A percentile compares a stretch with the other conserved stretches of the same genome.
These are phyloP conservation scores for Trametes sanguinea DNA, from an alignment of 768 basidiomycete species.

Conservation along the genomic window DNA sequence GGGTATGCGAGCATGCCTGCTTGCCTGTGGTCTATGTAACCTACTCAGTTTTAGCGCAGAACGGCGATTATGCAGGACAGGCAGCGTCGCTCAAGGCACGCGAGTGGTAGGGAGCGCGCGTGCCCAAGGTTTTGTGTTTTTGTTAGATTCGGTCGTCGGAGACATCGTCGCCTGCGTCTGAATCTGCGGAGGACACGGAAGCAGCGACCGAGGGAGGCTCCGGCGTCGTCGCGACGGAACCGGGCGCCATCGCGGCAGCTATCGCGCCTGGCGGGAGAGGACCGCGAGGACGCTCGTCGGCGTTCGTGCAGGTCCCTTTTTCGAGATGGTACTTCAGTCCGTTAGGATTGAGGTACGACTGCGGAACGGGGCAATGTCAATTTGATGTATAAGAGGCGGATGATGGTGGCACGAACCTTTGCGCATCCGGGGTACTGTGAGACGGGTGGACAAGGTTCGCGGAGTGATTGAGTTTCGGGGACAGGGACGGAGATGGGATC, in stretches of 20 bases:
- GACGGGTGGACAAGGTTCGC: conserved; percentile 1
- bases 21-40: not conserved
- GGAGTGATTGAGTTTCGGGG: conserved; percentile 5
- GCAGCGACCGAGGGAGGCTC: not conserved
- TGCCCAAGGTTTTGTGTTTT: not conserved
- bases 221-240: not conserved
- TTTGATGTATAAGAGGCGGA: not conserved
- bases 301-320: conserved; percentile 60
- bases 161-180: conserved; percentile 1
- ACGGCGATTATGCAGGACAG: not conserved
- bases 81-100: not conserved
- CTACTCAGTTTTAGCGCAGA: not conserved
- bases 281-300: conserved; percentile 22
- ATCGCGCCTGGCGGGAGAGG: conserved; percentile 6
- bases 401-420: conserved; percentile 43
- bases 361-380: conserved; percentile 12
- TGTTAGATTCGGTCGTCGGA: not conserved
- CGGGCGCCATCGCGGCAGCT: conserved; percentile 2
- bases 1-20: not conserved
- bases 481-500: not conserved
- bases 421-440: conserved; percentile 47
- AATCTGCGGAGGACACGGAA: not conserved
- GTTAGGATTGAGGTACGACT: conserved; percentile 67
- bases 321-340: conserved; percentile 69
- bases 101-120: not conserved